Evolutionary conservation across 768 basidiomycete genomes (phyloP), one percentile per base, ranked within the genome.

Genomic region (Leccinellum rugosiceps): DNA sequence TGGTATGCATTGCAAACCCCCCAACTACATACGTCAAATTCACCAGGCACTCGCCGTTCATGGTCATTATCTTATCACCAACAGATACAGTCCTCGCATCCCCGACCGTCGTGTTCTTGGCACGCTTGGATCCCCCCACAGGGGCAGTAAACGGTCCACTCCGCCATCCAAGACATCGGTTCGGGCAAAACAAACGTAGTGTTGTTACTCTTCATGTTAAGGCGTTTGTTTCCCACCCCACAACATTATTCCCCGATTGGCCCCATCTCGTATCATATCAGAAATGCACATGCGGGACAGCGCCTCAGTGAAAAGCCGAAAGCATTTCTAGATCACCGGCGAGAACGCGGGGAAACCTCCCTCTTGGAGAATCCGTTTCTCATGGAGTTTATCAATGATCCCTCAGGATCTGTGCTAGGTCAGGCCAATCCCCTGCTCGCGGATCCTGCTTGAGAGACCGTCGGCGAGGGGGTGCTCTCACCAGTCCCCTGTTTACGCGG

Each of bases 281-380:
- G 65, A 59, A 21, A 52, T 56, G 60, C 61, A 44, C 50, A 43
- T 56, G 25, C n/a, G 41, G 11, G 23, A 25, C 17, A 57, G 19
- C 13, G 21, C 31, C 43, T 21, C 41, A 43, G 5, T 43, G 11
- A 32, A 32, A 32, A 32, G 14, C 11, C 32, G 25, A 15, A 78
- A 78, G 57, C 68, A 76, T n/a, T 64, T 60, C 58, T 76, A 47
- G 48, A 46, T 47, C 5, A 1, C n/a, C 28, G 34, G 30, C n/a
- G 34, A 52, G 43, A 44, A 25, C 44, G 7, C 38, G 38, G 38
- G 50, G 52, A 54, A 31, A 58, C n/a, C 62, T 58, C 30, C 58
- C 63, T 44, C 72, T 15, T 19, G 61, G 5, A 72, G 9, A n/a
- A 41, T 4, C n/a, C 19, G 57, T 31, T 70, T 72, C 61, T 68